Percentiles rank a stretch among this genome's conserved stretches.
These are phyloP conservation scores for Parachaetomium inaequale DNA, from an alignment of 495 filamentous ascomycete species.

Conservation along the genomic window DNA sequence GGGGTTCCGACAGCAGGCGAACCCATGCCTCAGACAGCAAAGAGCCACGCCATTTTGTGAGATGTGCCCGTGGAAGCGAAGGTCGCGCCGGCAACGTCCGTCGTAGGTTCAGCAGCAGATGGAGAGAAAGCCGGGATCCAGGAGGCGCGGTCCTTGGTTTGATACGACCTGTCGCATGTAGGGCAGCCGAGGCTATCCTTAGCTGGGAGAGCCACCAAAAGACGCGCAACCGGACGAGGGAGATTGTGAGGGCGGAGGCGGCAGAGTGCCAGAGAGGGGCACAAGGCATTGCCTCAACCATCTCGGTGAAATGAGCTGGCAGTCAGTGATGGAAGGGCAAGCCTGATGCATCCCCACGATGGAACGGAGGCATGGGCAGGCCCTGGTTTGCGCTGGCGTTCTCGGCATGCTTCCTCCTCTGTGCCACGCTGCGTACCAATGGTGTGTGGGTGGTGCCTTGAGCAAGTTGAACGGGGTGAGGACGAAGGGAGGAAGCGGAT, in stretches of 20 bases:
- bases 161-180: constrained; percentile 3
- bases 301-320: constrained; percentile 11
- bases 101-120: background rate
- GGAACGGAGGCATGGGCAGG: constrained; percentile 5
- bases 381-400: background rate
- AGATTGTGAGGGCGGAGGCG: background rate
- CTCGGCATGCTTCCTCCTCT: background rate
- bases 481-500: background rate
- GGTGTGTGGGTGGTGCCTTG: background rate
- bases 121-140: background rate
- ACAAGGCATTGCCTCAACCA: constrained; percentile 1
- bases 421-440: background rate
- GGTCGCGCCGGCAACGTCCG: background rate
- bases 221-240: background rate
- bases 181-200: background rate
- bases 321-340: background rate
- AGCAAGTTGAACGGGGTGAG: constrained; percentile 4
- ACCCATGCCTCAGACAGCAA: background rate
- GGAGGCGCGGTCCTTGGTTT: background rate
- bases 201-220: background rate
- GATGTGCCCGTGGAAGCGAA: too few species aligned
- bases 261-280: background rate
- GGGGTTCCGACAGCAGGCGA: constrained; percentile 6
- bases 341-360: background rate
- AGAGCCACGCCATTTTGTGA: background rate